Evolutionary conservation across 176 grass and related monocot genomes (phyloP).

Genomic region (Typha latifolia): DNA sequence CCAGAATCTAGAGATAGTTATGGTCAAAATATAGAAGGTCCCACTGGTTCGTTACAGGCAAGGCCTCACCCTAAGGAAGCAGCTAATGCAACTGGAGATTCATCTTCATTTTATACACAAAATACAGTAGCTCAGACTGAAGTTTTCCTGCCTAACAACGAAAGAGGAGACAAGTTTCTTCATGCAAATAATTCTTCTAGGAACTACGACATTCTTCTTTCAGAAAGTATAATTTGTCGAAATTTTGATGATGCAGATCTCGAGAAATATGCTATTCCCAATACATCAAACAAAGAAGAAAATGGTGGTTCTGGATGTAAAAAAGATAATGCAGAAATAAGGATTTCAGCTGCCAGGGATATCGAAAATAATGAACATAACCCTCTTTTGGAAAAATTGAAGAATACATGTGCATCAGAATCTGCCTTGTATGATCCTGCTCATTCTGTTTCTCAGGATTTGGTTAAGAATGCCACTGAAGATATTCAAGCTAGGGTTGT

Average conservation of each 20-base stretch:
- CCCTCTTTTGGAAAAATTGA: background rate
- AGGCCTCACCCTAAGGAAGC: too few species aligned
- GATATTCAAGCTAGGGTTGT: too few species aligned
- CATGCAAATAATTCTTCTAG: conserved; percentile 9
- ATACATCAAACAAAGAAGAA: conserved; percentile 7
- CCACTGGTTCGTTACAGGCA: background rate
- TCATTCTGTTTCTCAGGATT: background rate
- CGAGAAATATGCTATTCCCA: conserved; percentile 23
- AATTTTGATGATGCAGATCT: conserved; percentile 16
- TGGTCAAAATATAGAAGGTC: conserved; percentile 6
- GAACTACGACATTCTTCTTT: conserved; percentile 16
- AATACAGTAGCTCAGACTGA: conserved; percentile 2
- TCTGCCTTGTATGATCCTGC: background rate
- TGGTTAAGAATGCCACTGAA: background rate
- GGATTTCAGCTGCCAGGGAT: background rate
- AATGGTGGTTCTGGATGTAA: background rate
- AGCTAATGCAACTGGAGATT: conserved; percentile 4
- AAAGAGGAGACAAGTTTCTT: conserved; percentile 9
- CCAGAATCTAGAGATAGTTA: background rate
- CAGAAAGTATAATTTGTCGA: conserved; percentile 31
- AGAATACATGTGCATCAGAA: background rate
- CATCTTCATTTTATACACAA: conserved; percentile 11
- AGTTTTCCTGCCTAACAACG: background rate
- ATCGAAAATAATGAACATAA: conserved; percentile 5
- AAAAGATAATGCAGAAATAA: background rate